Percentiles rank a stretch among this genome's conserved stretches.
phyloP scores from a whole-genome alignment of 129 eudicot genomes.

The Centrapalus pauciflorus region DNA sequence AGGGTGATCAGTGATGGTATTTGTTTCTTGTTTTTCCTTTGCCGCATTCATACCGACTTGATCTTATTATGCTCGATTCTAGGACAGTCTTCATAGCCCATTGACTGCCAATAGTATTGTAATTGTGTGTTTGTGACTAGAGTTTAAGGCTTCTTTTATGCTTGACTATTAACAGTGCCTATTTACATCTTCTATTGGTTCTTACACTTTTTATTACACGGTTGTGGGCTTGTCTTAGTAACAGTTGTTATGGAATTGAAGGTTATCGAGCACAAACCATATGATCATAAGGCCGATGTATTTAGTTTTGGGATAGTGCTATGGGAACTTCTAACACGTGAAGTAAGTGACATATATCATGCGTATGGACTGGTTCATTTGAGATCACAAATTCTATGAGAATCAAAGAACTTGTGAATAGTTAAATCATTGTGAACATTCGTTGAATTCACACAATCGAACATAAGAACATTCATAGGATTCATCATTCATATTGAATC shows the following conservation, averaged over 20 bases:
- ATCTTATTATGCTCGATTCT: background rate
- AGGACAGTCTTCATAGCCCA: background rate
- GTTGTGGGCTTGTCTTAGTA: conserved; percentile 28
- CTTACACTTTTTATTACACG: conserved; percentile 1
- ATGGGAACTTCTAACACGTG: conserved; percentile 84
- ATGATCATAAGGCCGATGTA: conserved; percentile 80
- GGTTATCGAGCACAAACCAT: conserved; percentile 83
- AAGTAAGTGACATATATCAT: conserved; percentile 55
- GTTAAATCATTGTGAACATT: too few species aligned
- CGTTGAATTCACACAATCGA: too few species aligned
- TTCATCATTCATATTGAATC: too few species aligned
- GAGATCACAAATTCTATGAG: too few species aligned
- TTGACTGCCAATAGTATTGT: background rate
- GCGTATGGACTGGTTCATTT: too few species aligned
- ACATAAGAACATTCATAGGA: too few species aligned
- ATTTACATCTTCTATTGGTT: background rate
- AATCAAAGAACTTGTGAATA: too few species aligned
- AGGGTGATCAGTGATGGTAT: too few species aligned
- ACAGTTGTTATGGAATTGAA: conserved; percentile 37
- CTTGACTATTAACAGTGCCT: background rate
- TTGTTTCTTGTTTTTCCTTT: background rate
- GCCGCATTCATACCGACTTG: background rate
- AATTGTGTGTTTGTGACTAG: background rate
- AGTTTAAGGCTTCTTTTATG: background rate
- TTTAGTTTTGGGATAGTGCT: conserved; percentile 73